Conservation (phyloP, 1,139 yeast genomes). For the Oligophagozyma castellii region DNA sequence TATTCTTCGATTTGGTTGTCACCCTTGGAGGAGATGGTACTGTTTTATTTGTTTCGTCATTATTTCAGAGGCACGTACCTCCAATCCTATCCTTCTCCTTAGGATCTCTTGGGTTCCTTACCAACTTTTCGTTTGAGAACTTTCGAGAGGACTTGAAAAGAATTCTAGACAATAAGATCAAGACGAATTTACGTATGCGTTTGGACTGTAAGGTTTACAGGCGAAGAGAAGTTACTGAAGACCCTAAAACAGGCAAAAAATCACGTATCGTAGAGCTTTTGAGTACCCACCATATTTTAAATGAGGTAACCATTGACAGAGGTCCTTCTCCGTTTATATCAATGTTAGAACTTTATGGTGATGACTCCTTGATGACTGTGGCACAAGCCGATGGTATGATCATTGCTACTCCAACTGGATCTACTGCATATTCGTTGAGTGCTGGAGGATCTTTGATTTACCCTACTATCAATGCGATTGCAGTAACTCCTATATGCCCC, state of each 20-base stretch:
- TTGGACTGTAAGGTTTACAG: slow-evolving; percentile 52
- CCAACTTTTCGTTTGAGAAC: slow-evolving; percentile 62
- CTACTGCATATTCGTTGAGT: slow-evolving; percentile 79
- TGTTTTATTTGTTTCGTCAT: slow-evolving; percentile 62
- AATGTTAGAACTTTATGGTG: slow-evolving; percentile 71
- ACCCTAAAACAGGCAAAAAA: slow-evolving; percentile 13
- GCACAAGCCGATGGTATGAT: slow-evolving; percentile 88
- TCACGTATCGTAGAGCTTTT: slow-evolving; percentile 41
- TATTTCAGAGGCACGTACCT: slow-evolving; percentile 72
- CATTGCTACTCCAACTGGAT: slow-evolving; percentile 84
- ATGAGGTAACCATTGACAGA: slow-evolving; percentile 73
- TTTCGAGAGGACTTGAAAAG: slow-evolving; percentile 42
- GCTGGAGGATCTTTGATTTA: slow-evolving; percentile 89
- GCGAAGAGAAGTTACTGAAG: slow-evolving; percentile 9
- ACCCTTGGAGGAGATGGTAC: slow-evolving; percentile 91
- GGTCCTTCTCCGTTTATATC: slow-evolving; percentile 86
- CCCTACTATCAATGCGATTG: slow-evolving; percentile 79
- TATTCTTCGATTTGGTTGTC: slow-evolving; percentile 58
- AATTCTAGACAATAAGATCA: slow-evolving; percentile 55
- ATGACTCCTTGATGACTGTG: slow-evolving; percentile 62
- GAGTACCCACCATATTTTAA: slow-evolving; percentile 67
- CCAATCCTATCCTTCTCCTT: slow-evolving; percentile 75
- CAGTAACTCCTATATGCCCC: slow-evolving; percentile 87
- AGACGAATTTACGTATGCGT: slow-evolving; percentile 71
- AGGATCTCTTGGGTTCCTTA: slow-evolving; percentile 72